phyloP scores from a whole-genome alignment of 345 rosid genomes.

The Chamaenerion angustifolium region DNA sequence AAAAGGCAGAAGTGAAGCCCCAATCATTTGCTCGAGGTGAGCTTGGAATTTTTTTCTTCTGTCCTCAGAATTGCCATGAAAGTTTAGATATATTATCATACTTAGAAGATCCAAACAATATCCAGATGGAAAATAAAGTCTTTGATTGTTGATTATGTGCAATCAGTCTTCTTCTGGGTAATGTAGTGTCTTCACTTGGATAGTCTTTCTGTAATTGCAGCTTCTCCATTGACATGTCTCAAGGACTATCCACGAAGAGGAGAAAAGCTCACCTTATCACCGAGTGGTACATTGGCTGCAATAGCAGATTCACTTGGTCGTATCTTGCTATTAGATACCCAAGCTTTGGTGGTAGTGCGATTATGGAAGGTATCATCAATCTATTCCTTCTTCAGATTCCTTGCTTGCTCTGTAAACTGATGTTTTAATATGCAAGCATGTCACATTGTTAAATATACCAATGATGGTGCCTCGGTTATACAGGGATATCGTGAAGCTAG shows the following conservation, averaged over 20 bases:
- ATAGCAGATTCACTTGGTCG: constrained; percentile 98
- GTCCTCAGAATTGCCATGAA: not conserved
- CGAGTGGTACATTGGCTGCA: constrained; percentile 96
- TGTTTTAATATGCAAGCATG: too few relatives aligned
- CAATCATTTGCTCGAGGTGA: constrained; percentile 87
- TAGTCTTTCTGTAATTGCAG: constrained; percentile 24
- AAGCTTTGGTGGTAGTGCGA: constrained; percentile 88
- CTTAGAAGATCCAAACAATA: not conserved
- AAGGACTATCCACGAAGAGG: constrained; percentile 95
- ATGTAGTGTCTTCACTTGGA: not conserved
- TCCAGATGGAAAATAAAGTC: not conserved
- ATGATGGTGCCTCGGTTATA: not conserved
- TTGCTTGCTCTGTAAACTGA: not conserved
- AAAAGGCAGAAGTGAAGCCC: constrained; percentile 51
- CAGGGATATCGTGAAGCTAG: constrained; percentile 96
- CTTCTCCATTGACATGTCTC: constrained; percentile 88
- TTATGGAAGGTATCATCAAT: constrained; percentile 65
- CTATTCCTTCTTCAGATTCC: constrained; percentile 1
- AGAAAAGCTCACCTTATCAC: constrained; percentile 74
- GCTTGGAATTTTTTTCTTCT: constrained; percentile 3
- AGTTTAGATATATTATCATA: not conserved
- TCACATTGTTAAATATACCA: too few relatives aligned
- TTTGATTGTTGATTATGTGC: too few relatives aligned
- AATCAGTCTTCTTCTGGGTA: too few relatives aligned
- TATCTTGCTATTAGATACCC: constrained; percentile 83